A percentile compares a stretch with the other conserved stretches of the same genome.
Evolutionary conservation across 768 basidiomycete species (phyloP).

Genomic region (Lactarius psammicola): DNA sequence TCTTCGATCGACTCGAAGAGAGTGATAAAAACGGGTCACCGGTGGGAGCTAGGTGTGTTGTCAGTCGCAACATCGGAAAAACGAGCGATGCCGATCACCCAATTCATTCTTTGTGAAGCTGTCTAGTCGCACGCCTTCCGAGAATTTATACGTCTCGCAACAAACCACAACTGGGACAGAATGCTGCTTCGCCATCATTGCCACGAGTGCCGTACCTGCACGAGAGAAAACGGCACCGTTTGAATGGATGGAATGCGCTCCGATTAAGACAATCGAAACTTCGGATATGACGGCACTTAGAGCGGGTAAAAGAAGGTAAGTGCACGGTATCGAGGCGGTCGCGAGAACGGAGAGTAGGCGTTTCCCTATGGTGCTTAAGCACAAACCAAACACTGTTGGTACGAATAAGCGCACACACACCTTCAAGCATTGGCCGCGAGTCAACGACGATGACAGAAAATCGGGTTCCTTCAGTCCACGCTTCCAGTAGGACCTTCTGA

Average conservation of each 20-base stretch:
- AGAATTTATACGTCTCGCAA: constrained; percentile 98
- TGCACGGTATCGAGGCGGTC: constrained; percentile 71
- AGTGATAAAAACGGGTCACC: constrained; percentile 38
- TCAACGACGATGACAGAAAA: constrained; percentile 95
- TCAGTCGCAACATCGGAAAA: constrained; percentile 1
- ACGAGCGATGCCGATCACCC: constrained; percentile 48
- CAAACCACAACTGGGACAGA: constrained; percentile 94
- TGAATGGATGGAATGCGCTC: constrained; percentile 91
- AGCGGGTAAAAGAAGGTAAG: constrained; percentile 89
- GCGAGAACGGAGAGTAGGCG: constrained; percentile 68
- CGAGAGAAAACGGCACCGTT: constrained; percentile 94
- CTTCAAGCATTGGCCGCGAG: constrained; percentile 93
- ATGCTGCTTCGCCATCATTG: constrained; percentile 91
- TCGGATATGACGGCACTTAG: constrained; percentile 76
- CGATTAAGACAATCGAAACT: constrained; percentile 82
- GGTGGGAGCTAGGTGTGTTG: constrained; percentile 32
- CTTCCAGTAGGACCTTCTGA: constrained; percentile 80
- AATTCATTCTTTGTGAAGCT: constrained; percentile 96
- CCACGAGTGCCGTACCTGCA: constrained; percentile 92
- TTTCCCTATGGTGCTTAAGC: constrained; percentile 56
- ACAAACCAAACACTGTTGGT: constrained; percentile 8
- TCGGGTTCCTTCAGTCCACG: constrained; percentile 66
- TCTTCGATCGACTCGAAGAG: constrained; percentile 36
- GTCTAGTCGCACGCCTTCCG: constrained; percentile 88
- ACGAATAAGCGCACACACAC: constrained; percentile 41